Percentiles rank a stretch among this genome's conserved stretches.
phyloP scores from a whole-genome alignment of 2,329 filamentous ascomycete species.

The Apiospora malaysiana region DNA sequence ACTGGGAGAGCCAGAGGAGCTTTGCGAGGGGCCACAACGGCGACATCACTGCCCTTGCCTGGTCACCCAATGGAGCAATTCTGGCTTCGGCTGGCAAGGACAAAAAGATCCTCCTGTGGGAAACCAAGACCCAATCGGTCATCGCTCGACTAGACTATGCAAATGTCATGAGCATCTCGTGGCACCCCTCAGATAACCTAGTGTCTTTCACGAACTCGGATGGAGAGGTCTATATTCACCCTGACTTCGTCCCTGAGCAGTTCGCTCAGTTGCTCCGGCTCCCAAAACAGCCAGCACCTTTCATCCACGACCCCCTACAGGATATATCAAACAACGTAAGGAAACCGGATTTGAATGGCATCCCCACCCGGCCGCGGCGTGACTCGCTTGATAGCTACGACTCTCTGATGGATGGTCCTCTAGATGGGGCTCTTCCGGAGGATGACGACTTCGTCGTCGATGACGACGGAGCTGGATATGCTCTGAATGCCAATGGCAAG shows the following conservation, averaged over 20 bases:
- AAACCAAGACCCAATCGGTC: constrained; percentile 84
- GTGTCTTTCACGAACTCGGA: constrained; percentile 91
- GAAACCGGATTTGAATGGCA: constrained; percentile 57
- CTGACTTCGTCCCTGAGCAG: constrained; percentile 68
- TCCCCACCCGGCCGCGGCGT: constrained; percentile 58
- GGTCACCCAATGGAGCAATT: constrained; percentile 94
- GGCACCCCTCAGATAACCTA: constrained; percentile 90
- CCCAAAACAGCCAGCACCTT: constrained; percentile 75
- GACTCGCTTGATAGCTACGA: constrained; percentile 80
- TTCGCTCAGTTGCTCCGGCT: constrained; percentile 62
- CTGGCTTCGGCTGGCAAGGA: constrained; percentile 74
- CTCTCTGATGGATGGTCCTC: constrained; percentile 71
- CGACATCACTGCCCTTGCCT: constrained; percentile 85
- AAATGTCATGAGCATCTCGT: constrained; percentile 84
- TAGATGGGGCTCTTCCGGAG: constrained; percentile 59
- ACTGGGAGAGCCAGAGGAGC: constrained; percentile 84
- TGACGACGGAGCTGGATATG: constrained; percentile 93
- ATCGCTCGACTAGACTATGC: constrained; percentile 79
- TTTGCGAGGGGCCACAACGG: constrained; percentile 83
- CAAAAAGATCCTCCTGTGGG: constrained; percentile 81
- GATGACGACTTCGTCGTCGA: constrained; percentile 88
- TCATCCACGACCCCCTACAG: constrained; percentile 79
- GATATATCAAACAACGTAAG: constrained; percentile 72
- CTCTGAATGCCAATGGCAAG: constrained; percentile 60
- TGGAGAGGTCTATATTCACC: constrained; percentile 91